A percentile compares a stretch with the other conserved stretches of the same genome.
Conservation (phyloP, 2,329 filamentous ascomycete genomes). For the Ceratocystis colombiana region DNA sequence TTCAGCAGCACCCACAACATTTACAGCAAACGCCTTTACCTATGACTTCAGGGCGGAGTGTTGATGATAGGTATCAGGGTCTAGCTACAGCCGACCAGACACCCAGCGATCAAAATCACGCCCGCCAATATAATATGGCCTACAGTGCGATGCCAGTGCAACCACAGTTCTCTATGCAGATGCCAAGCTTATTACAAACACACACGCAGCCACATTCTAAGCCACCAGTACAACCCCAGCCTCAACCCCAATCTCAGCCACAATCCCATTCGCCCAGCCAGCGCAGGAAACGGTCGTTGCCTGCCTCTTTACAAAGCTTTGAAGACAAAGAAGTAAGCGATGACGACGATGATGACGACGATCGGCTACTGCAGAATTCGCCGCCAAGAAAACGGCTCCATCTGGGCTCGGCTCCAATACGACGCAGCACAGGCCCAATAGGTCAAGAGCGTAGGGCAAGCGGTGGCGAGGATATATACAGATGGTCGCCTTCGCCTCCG, state of each 20-base stretch:
- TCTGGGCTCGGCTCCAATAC: background rate
- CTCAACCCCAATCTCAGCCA: conserved; percentile 5
- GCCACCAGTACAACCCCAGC: conserved; percentile 9
- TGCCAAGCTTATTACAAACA: conserved; percentile 22
- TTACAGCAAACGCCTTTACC: background rate
- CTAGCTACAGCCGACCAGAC: conserved; percentile 1
- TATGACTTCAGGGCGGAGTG: background rate
- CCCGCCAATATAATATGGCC: background rate
- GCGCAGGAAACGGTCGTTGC: conserved; percentile 2
- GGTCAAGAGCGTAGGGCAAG: background rate
- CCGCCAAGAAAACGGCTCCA: conserved; percentile 4
- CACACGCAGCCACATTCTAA: conserved; percentile 17
- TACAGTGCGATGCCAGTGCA: background rate
- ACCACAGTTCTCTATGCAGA: background rate
- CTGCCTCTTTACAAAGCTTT: background rate
- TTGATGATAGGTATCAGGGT: background rate
- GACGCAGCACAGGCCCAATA: background rate
- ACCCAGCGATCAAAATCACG: background rate
- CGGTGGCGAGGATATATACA: conserved; percentile 3
- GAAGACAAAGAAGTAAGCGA: conserved; percentile 7
- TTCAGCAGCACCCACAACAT: background rate
- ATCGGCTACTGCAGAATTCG: conserved; percentile 5
- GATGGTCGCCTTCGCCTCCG: conserved; percentile 16
- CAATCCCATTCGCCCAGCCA: background rate
- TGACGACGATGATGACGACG: conserved; percentile 17